Evolutionary conservation across 2,329 filamentous ascomycete genomes (phyloP).

Genomic region (Exophiala phaeomuriformis): DNA sequence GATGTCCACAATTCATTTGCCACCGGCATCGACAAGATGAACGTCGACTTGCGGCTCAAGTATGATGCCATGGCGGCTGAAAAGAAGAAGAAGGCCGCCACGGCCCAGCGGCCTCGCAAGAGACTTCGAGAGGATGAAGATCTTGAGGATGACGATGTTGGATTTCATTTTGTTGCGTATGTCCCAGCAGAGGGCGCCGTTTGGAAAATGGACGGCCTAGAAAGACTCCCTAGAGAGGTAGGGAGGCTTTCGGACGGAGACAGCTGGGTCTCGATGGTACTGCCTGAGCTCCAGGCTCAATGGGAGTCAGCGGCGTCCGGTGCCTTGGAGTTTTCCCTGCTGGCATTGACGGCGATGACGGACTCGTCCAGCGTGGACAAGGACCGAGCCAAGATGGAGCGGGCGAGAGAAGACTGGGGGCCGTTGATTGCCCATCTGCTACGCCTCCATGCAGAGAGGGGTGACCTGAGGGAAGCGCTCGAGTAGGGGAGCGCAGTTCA

Average conservation of each 20-base stretch:
- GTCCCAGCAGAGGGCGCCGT: slow-evolving; percentile 66
- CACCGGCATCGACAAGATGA: slow-evolving; percentile 39
- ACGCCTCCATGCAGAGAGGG: slow-evolving; percentile 24
- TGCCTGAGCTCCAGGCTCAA: slow-evolving; percentile 15
- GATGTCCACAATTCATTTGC: slow-evolving; percentile 83
- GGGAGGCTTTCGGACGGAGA: slow-evolving; percentile 34
- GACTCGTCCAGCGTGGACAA: slow-evolving; percentile 10
- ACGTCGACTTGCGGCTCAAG: slow-evolving; percentile 38
- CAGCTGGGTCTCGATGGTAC: slow-evolving; percentile 19
- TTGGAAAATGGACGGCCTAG: slow-evolving; percentile 85
- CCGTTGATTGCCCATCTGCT: slow-evolving; percentile 25
- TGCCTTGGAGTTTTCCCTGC: slow-evolving; percentile 19
- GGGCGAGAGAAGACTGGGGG: slow-evolving; percentile 25
- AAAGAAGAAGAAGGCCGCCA: slow-evolving; percentile 32
- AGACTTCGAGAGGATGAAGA: slow-evolving; percentile 39
- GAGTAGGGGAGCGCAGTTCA: not conserved
- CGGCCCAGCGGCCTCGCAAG: slow-evolving; percentile 23
- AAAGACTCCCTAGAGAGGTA: slow-evolving; percentile 60
- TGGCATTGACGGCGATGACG: slow-evolving; percentile 14
- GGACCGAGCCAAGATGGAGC: slow-evolving; percentile 19
- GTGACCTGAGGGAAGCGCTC: slow-evolving; percentile 11
- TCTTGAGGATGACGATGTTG: slow-evolving; percentile 50
- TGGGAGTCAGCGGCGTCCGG: slow-evolving; percentile 9
- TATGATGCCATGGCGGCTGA: slow-evolving; percentile 41
- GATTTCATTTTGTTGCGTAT: slow-evolving; percentile 85